These are phyloP conservation scores for Phytopythium delawarense DNA, from an alignment of 352 stramenopile genomes.

Conservation along the genomic window DNA sequence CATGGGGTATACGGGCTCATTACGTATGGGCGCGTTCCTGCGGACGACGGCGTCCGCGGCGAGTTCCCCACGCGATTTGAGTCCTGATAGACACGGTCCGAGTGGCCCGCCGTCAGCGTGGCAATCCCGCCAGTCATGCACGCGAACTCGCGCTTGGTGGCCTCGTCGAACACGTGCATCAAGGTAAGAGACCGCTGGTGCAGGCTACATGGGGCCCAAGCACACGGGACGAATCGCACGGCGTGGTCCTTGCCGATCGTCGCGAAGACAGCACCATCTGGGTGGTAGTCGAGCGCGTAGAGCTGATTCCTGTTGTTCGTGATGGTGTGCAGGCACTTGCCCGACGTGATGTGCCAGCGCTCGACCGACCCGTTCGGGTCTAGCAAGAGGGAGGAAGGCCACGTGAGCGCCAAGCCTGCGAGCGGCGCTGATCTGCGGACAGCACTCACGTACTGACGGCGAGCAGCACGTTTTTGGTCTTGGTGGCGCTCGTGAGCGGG, in stretches of 20 bases:
- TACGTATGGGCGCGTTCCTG: slow-evolving; percentile 50
- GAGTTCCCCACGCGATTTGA: background rate
- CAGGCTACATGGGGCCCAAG: background rate
- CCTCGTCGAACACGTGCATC: slow-evolving; percentile 86
- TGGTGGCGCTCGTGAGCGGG: slow-evolving; percentile 69
- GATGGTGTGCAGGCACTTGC: slow-evolving; percentile 91
- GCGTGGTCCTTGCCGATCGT: slow-evolving; percentile 86
- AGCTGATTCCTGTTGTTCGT: slow-evolving; percentile 85
- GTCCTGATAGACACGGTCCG: slow-evolving; percentile 75
- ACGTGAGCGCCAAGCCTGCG: background rate
- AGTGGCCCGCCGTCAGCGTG: slow-evolving; percentile 79
- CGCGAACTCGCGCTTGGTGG: slow-evolving; percentile 73
- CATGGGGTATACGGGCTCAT: slow-evolving; percentile 29
- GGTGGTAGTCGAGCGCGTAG: slow-evolving; percentile 87
- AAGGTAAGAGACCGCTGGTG: background rate
- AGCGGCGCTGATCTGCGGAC: background rate
- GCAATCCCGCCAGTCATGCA: slow-evolving; percentile 65
- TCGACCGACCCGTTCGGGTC: slow-evolving; percentile 87
- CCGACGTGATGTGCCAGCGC: slow-evolving; percentile 92
- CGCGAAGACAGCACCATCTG: slow-evolving; percentile 83
- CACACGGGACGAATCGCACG: slow-evolving; percentile 19
- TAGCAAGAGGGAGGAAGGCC: slow-evolving; percentile 12
- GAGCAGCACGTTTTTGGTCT: slow-evolving; percentile 91
- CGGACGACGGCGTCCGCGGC: background rate
- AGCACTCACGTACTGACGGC: slow-evolving; percentile 65